A percentile compares a stretch with the other conserved stretches of the same genome.
These are phyloP conservation scores for Graphilbum ipis-grandicollis DNA, from an alignment of 2,329 filamentous ascomycete species.

Conservation along the genomic window DNA sequence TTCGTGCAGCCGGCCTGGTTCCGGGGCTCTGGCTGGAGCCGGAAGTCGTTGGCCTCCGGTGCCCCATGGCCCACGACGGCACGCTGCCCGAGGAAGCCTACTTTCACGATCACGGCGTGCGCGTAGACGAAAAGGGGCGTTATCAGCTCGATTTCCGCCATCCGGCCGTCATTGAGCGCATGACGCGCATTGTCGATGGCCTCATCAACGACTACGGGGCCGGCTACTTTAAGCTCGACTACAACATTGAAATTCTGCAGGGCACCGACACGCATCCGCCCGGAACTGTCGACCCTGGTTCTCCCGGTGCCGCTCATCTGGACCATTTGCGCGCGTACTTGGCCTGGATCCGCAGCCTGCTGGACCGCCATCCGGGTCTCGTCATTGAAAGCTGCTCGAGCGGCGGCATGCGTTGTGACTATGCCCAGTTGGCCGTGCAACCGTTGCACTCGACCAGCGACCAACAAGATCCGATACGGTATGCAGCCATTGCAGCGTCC, in stretches of 20 bases:
- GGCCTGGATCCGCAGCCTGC: conserved; percentile 13
- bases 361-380: conserved; percentile 12
- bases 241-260: conserved; percentile 18
- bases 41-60: conserved; percentile 17
- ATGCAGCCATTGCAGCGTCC: conserved; percentile 15
- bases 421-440: conserved; percentile 16
- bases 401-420: conserved; percentile 18
- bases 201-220: conserved; percentile 13
- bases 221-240: conserved; percentile 20
- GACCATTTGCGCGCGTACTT: conserved; percentile 17
- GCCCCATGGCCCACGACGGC: conserved; percentile 8
- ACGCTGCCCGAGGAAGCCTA: conserved; percentile 15
- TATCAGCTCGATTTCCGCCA: conserved; percentile 18
- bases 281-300: neutral
- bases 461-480: conserved; percentile 16
- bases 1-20: conserved; percentile 11
- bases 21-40: conserved; percentile 19
- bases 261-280: conserved; percentile 14
- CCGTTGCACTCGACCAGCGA: conserved; percentile 18
- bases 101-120: conserved; percentile 15
- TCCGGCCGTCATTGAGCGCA: conserved; percentile 9
- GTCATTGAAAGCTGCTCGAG: conserved; percentile 20
- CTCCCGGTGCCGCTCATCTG: conserved; percentile 12
- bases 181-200: conserved; percentile 12
- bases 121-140: conserved; percentile 15